Evolutionary conservation across 257 asterid genomes (phyloP), one percentile per base, ranked within the genome.

Genomic region (Jaltomata sinuosa): DNA sequence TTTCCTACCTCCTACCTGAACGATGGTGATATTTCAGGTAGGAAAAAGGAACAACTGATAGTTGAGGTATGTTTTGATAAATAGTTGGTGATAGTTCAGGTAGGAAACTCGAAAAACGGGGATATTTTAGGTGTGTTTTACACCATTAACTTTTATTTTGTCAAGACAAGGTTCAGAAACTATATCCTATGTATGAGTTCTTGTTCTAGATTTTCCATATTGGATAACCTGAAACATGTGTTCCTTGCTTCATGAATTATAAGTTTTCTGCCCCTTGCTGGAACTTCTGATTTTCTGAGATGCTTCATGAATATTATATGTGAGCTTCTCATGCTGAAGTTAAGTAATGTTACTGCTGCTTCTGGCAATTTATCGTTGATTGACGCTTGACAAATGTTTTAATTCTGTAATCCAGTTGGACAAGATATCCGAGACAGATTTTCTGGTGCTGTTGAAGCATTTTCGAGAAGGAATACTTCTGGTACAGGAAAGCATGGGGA

Each of bases 401-500:
- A 36, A 59, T 81, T 83, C 52, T 85, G 85, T 77, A 83, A 64
- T 83, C 83, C 90, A 88, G 94, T 89, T 85, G 97, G 97, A 47
- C 93, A 92, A 88, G 99, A 94, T 81, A 87, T 93, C 49, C 93
- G 96, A 78, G 97, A 96, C 40, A 91, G 91, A 86, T 92, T 91
- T 85, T 89, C 98, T 32, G 98, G 99, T 69, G 94, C 98, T 32
- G 95, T 93, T 11, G 99, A 96, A 89, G 95, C 97, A 80, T 92
- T 96, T 84, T 92, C 98, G 25, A 92, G 97, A 90, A 92, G 93
- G 89, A 90, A 94, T 84, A 80, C 85, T 85, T 85, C 94, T 8
- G 86, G 91, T 87, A 40, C 96, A 12, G 97, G 98, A 84, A 94
- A 94, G 62, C 93, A 90, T 87, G 97, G 93, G 77, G 98, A 94